phyloP scores from a whole-genome alignment of 495 filamentous ascomycete species.

The Glutinoglossum americanum region DNA sequence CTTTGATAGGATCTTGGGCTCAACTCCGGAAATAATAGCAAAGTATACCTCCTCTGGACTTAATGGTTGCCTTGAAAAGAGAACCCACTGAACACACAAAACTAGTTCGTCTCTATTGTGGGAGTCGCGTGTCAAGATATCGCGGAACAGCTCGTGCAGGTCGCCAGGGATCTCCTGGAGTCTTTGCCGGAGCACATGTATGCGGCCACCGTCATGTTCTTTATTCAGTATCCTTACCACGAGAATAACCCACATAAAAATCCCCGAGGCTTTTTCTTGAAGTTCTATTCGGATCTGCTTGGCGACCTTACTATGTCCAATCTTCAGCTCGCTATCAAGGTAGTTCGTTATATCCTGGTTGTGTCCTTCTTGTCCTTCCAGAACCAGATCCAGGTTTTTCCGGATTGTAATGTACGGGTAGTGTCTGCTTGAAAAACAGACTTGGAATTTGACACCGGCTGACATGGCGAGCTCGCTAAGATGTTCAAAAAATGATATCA shows the following conservation, averaged over 20 bases:
- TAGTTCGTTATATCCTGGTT: conserved; percentile 9
- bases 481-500: conserved; percentile 18
- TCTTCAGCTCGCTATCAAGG: conserved; percentile 6
- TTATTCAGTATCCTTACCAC: conserved; percentile 16
- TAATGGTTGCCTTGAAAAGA: conserved; percentile 17
- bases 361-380: conserved; percentile 12
- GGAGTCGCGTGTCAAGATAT: conserved; percentile 17
- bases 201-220: conserved; percentile 13
- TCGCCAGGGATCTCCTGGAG: conserved; percentile 17
- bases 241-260: conserved; percentile 19
- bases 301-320: not conserved
- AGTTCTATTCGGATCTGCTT: not conserved
- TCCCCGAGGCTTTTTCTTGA: conserved; percentile 1
- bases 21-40: conserved; percentile 16
- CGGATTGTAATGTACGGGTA: conserved; percentile 15
- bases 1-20: conserved; percentile 1
- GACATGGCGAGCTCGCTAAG: conserved; percentile 10
- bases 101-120: conserved; percentile 13
- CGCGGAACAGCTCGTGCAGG: conserved; percentile 16
- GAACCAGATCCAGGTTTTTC: conserved; percentile 5
- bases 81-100: conserved; percentile 21
- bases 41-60: conserved; percentile 18
- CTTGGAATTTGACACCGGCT: conserved; percentile 4
- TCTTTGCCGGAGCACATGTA: conserved; percentile 4
- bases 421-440: conserved; percentile 18